Percentiles rank a stretch among this genome's conserved stretches.
Evolutionary conservation across 495 filamentous ascomycete species (phyloP).

Genomic region (Umbilicaria muhlenbergii): DNA sequence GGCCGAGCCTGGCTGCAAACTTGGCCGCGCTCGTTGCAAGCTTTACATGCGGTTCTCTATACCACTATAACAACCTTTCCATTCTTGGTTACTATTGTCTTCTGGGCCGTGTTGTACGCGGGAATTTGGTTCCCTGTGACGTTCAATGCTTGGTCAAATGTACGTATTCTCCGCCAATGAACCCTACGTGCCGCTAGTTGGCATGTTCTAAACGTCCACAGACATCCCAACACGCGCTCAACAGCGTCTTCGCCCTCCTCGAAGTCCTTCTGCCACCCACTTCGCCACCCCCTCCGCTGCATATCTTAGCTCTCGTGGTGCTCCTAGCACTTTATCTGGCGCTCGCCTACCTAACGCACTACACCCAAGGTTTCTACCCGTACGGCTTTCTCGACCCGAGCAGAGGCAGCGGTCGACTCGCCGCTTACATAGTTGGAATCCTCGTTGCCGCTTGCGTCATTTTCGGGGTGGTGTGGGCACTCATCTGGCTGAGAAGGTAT

Average conservation of each 20-base stretch:
- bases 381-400: slow-evolving; percentile 57
- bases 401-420: slow-evolving; percentile 27
- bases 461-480: slow-evolving; percentile 37
- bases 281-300: slow-evolving; percentile 36
- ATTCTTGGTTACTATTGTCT: slow-evolving; percentile 48
- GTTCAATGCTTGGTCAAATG: slow-evolving; percentile 52
- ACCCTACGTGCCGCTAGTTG: neutral
- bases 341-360: slow-evolving; percentile 57
- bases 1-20: slow-evolving; percentile 37
- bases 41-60: slow-evolving; percentile 50
- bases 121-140: slow-evolving; percentile 32
- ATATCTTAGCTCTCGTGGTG: slow-evolving; percentile 40
- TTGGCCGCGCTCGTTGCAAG: slow-evolving; percentile 47
- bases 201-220: slow-evolving; percentile 9
- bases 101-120: slow-evolving; percentile 28
- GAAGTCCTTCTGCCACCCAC: slow-evolving; percentile 55
- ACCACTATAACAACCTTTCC: slow-evolving; percentile 51
- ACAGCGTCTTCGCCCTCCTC: slow-evolving; percentile 51
- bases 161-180: slow-evolving; percentile 15
- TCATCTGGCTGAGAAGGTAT: slow-evolving; percentile 36
- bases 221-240: slow-evolving; percentile 60
- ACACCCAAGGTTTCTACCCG: slow-evolving; percentile 54
- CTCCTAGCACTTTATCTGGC: slow-evolving; percentile 55
- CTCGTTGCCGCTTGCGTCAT: slow-evolving; percentile 44
- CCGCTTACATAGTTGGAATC: slow-evolving; percentile 41